Evolutionary conservation across 1,139 yeast genomes (phyloP), one percentile per base, ranked within the genome.

Genomic region (Candida pseudoviswanathii): DNA sequence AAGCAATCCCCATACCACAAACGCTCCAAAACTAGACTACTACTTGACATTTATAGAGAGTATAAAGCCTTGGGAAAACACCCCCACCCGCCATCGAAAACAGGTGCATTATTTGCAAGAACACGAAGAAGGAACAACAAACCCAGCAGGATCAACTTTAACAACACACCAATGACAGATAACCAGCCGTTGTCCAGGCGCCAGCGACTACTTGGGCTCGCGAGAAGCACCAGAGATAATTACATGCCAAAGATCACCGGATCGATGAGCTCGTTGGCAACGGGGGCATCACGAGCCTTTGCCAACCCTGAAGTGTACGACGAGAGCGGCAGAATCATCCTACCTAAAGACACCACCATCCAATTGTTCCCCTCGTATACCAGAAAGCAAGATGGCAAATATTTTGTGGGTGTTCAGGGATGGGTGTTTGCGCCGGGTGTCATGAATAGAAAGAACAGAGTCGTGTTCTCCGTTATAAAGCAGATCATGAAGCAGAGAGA

Each of bases 371-470:
- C 92, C 2, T 80, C 89, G 4, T 89, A 86, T 63, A 78, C 90
- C 0, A 68, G 86, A 22, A 52, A 63, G 21, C 62, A 57, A 16
- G 67, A 66, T 7, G 65, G 63, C 5, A 60, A 58, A 24, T 84
- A 70, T 61, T 74, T 77, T 45, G 84, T 91, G 1, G 83, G 84
- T 46, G 81, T 90, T 2, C 78, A 88, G 44, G 96, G 97, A 3
- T 81, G 87, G 80, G 75, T 89, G 7, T 82, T 77, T 51, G 75
- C 89, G 41, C 91, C 91, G 0, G 95, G 94, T 1, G 73, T 77
- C 7, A 78, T 84, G 75, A 80, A 82, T 30, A 72, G 96, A 45
- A 88, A 87, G 60, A 88, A 90, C 62, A 71, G 85, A 54, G 66
- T 91, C 47, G 73, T 90, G 32, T 63, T 87, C 37, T 78, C 91